Percentiles rank a stretch among this genome's conserved stretches.
phyloP scores from a whole-genome alignment of 192 early-diverging fungal genomes.

The Coemansia umbellata region DNA sequence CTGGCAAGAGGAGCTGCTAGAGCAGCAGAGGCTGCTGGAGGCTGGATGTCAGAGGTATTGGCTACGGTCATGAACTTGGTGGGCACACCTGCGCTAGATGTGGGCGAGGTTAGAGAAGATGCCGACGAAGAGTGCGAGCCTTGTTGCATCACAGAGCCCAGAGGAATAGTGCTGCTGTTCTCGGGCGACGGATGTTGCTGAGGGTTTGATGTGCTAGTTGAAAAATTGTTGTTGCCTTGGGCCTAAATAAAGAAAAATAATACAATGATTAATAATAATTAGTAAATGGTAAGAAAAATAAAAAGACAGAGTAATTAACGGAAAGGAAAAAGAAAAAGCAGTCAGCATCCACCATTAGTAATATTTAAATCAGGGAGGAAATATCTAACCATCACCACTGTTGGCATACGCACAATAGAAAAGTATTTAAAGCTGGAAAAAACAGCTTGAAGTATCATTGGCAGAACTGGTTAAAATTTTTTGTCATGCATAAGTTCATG shows the following conservation, averaged over 20 bases:
- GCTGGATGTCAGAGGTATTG: not conserved
- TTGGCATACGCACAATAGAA: too few species aligned
- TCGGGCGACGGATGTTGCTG: not conserved
- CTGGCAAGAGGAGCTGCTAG: conserved; percentile 14
- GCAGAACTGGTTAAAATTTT: too few species aligned
- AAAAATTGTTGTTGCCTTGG: not conserved
- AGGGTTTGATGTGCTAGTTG: not conserved
- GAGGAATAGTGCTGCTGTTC: too few species aligned
- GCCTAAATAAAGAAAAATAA: not conserved
- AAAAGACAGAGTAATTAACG: not conserved
- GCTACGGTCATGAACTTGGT: conserved; percentile 2
- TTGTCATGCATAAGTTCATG: too few species aligned
- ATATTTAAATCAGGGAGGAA: too few species aligned
- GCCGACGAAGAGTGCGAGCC: not conserved
- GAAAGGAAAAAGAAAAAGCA: not conserved
- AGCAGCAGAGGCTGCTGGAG: conserved; percentile 4
- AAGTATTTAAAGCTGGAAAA: too few species aligned
- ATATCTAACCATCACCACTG: too few species aligned
- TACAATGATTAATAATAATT: too few species aligned
- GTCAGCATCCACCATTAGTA: too few species aligned
- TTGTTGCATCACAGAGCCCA: not conserved
- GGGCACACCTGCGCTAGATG: not conserved
- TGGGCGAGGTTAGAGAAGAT: not conserved
- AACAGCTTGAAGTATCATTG: too few species aligned
- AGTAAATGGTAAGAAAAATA: not conserved